A percentile compares a stretch with the other conserved stretches of the same genome.
Conservation (phyloP, 768 basidiomycete species). For the Lactarius sanguifluus region DNA sequence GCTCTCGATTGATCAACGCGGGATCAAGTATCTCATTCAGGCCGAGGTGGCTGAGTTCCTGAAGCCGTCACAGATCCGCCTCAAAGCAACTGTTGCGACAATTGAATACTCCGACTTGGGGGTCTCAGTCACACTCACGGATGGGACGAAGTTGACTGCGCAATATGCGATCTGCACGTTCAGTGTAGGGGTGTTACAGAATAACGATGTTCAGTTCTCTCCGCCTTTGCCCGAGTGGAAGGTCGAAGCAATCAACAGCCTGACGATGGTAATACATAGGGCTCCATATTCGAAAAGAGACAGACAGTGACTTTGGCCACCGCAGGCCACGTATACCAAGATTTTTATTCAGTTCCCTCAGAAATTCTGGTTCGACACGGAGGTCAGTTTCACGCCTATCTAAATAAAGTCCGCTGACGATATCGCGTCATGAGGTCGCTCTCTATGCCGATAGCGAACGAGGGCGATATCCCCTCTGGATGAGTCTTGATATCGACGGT, state of each 20-base stretch:
- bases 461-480: constrained; percentile 59
- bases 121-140: constrained; percentile 45
- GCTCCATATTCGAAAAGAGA: constrained; percentile 23
- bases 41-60: constrained; percentile 58
- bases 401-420: constrained; percentile 23
- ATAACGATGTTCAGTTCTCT: constrained; percentile 46
- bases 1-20: constrained; percentile 51
- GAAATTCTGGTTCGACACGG: constrained; percentile 39
- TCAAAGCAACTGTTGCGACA: constrained; percentile 49
- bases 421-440: constrained; percentile 4
- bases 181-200: constrained; percentile 54
- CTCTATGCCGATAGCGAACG: constrained; percentile 23
- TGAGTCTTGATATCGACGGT: constrained; percentile 53
- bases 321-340: constrained; percentile 13
- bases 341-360: constrained; percentile 21
- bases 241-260: constrained; percentile 58
- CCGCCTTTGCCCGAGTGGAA: constrained; percentile 60
- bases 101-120: constrained; percentile 47
- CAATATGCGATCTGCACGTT: constrained; percentile 48
- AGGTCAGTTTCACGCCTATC: constrained; percentile 46
- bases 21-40: constrained; percentile 56
- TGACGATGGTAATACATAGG: constrained; percentile 49
- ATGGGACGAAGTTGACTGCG: constrained; percentile 35
- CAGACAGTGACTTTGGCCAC: constrained; percentile 35
- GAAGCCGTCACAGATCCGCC: constrained; percentile 42